Conservation (phyloP, 1,139 yeast genomes). For the Casaregolazyma suthepensis region DNA sequence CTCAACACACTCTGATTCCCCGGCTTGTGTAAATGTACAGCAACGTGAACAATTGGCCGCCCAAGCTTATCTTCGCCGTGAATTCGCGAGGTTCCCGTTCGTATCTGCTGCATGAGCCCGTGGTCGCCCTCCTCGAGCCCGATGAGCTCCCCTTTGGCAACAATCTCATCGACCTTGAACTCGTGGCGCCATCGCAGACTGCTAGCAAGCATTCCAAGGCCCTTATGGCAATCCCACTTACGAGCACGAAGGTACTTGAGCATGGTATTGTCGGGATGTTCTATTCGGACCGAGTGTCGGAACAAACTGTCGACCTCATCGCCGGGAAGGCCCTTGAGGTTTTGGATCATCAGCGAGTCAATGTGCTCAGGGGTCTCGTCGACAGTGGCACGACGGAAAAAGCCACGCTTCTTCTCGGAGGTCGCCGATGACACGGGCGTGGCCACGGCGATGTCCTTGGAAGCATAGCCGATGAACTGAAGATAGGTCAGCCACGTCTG, state of each 20-base stretch:
- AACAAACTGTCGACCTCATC: conserved; percentile 43
- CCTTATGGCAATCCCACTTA: conserved; percentile 76
- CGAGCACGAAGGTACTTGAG: conserved; percentile 83
- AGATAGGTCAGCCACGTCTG: conserved; percentile 69
- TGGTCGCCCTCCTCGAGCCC: conserved; percentile 33
- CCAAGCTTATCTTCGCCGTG: conserved; percentile 59
- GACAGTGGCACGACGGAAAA: conserved; percentile 18
- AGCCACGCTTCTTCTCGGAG: conserved; percentile 23
- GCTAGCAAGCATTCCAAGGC: conserved; percentile 63
- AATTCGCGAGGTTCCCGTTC: conserved; percentile 55
- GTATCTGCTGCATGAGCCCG: conserved; percentile 47
- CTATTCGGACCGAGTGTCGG: conserved; percentile 56
- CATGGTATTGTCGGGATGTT: conserved; percentile 63
- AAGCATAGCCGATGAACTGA: conserved; percentile 54
- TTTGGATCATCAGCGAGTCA: conserved; percentile 21
- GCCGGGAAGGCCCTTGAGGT: conserved; percentile 32
- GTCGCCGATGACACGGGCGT: conserved; percentile 5
- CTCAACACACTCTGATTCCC: conserved; percentile 64
- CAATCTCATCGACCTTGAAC: conserved; percentile 50
- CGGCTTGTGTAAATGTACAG: conserved; percentile 69
- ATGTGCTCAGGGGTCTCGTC: conserved; percentile 13
- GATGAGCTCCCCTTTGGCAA: conserved; percentile 57
- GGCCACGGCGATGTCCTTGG: conserved; percentile 25
- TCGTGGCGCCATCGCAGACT: conserved; percentile 67
- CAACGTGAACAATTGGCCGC: conserved; percentile 64